phyloP scores from a whole-genome alignment of 1,284 basidiomycete species.

The Athelia psychrophila region DNA sequence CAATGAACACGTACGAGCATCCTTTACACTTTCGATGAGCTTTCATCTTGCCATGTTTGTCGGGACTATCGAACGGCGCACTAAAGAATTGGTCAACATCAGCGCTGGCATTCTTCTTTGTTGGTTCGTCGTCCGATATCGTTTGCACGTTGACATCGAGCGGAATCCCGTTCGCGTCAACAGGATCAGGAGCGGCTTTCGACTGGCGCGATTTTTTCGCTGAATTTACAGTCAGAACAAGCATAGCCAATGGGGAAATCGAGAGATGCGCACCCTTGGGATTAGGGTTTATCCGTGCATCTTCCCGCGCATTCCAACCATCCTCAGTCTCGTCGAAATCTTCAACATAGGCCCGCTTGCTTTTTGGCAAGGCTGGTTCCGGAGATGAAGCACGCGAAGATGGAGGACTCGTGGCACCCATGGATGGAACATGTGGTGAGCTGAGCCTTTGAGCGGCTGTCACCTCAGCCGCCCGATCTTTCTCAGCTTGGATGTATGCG shows the following conservation, averaged over 20 bases:
- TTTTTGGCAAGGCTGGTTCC: not conserved
- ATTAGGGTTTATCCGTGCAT: not conserved
- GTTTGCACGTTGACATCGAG: not conserved
- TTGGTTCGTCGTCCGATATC: not conserved
- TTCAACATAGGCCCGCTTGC: not conserved
- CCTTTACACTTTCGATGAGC: not conserved
- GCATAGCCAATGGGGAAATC: not conserved
- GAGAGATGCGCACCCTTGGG: not conserved
- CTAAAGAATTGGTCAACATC: not conserved
- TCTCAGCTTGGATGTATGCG: too few relatives aligned
- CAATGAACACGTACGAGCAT: not conserved
- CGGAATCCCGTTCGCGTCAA: not conserved
- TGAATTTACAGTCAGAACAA: not conserved
- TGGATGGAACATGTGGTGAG: too few relatives aligned
- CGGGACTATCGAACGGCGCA: not conserved
- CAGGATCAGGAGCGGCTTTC: not conserved
- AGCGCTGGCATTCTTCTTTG: not conserved
- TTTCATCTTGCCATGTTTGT: not conserved
- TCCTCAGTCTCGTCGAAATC: not conserved
- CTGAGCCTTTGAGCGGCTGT: too few relatives aligned
- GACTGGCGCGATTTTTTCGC: not conserved
- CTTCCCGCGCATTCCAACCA: not conserved
- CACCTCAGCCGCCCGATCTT: too few relatives aligned
- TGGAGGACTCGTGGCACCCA: not conserved
- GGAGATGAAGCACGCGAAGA: not conserved